A percentile compares a stretch with the other conserved stretches of the same genome.
Evolutionary conservation across 129 eudicot species (phyloP).

Genomic region (Helianthus tuberosus): DNA sequence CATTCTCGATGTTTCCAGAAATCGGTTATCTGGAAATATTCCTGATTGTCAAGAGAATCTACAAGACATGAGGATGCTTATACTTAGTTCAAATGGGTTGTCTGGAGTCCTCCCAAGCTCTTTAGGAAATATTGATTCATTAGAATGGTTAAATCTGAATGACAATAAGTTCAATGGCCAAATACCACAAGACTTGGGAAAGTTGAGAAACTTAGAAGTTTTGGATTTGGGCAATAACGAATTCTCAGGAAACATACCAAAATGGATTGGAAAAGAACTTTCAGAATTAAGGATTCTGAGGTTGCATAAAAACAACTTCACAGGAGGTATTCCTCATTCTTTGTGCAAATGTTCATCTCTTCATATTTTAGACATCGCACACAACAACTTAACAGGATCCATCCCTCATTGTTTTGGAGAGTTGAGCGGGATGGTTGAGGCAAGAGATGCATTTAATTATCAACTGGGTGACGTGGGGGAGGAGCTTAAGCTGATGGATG

Average conservation of each 20-base stretch:
- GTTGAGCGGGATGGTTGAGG: not conserved
- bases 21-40: not conserved
- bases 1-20: not conserved
- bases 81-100: not conserved
- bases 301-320: not conserved
- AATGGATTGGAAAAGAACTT: not conserved
- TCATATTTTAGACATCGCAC: not conserved
- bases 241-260: not conserved
- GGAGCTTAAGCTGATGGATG: too few species aligned
- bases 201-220: not conserved
- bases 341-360: not conserved
- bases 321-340: not conserved
- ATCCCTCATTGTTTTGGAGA: not conserved
- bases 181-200: not conserved
- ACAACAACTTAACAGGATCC: not conserved
- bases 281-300: not conserved
- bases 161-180: not conserved
- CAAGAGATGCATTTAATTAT: too few species aligned
- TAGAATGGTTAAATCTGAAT: not conserved
- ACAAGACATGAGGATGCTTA: not conserved
- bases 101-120: slow-evolving; percentile 7
- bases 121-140: not conserved
- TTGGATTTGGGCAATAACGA: slow-evolving; percentile 1
- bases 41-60: not conserved
- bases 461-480: not conserved